phyloP scores from a whole-genome alignment of 177 flowering plant species.

The Vitis hybrid region DNA sequence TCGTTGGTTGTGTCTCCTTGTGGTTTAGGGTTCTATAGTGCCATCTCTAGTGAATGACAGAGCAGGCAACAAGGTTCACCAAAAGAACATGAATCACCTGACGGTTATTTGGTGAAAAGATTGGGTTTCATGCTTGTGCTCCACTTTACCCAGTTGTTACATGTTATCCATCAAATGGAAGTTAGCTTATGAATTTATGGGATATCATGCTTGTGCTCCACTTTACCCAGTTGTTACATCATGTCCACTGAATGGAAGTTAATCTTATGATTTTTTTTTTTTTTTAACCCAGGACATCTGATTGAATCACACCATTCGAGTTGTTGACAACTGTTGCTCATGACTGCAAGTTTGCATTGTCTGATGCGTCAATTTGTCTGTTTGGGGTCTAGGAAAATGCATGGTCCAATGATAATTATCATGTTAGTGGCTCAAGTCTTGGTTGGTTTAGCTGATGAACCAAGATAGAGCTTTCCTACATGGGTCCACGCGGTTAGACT shows the following conservation, averaged over 20 bases:
- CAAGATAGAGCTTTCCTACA: background rate
- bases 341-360: slow-evolving; percentile 3
- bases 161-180: too few relatives aligned
- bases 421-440: background rate
- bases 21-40: background rate
- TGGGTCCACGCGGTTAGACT: background rate
- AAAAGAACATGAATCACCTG: too few relatives aligned
- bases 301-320: background rate
- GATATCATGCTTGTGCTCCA: too few relatives aligned
- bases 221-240: too few relatives aligned
- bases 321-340: background rate
- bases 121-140: too few relatives aligned
- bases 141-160: too few relatives aligned
- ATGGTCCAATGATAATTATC: background rate
- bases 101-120: too few relatives aligned
- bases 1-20: background rate
- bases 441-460: background rate
- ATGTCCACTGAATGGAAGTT: too few relatives aligned
- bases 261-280: too few relatives aligned
- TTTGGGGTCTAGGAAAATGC: background rate
- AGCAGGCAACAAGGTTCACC: background rate
- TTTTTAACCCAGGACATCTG: too few relatives aligned
- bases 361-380: background rate
- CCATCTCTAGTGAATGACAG: background rate
- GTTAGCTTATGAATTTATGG: too few relatives aligned